Evolutionary conservation across 2,329 filamentous ascomycete genomes (phyloP).

Genomic region (Xylogone sp.): DNA sequence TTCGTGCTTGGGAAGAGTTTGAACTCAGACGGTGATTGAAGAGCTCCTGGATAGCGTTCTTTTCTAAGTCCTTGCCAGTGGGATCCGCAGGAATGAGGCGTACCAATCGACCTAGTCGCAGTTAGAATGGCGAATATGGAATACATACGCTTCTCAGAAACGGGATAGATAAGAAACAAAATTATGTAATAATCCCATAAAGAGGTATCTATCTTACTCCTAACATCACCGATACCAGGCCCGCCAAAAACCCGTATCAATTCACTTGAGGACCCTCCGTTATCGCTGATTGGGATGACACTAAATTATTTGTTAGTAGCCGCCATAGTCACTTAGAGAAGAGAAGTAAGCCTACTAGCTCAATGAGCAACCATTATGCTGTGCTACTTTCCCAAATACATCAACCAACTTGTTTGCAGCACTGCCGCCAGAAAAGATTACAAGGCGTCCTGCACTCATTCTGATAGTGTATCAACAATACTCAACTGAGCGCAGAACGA

Average conservation of each 20-base stretch:
- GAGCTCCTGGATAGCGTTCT: slow-evolving; percentile 71
- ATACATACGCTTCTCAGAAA: no score
- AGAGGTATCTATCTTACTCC: slow-evolving; percentile 47
- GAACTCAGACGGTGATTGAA: slow-evolving; percentile 83
- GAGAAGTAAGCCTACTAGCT: slow-evolving; percentile 31
- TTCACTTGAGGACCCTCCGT: slow-evolving; percentile 91
- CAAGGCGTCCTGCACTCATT: slow-evolving; percentile 37
- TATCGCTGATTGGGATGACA: slow-evolving; percentile 93
- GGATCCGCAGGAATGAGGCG: slow-evolving; percentile 74
- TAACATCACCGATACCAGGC: slow-evolving; percentile 76
- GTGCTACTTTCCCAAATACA: slow-evolving; percentile 64
- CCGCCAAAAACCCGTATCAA: slow-evolving; percentile 92
- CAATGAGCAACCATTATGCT: slow-evolving; percentile 25
- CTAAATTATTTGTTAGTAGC: slow-evolving; percentile 10
- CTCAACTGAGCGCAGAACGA: neutral
- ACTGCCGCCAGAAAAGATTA: slow-evolving; percentile 87
- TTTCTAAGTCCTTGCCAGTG: slow-evolving; percentile 50
- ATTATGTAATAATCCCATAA: neutral
- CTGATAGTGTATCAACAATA: neutral
- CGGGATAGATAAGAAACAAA: no score
- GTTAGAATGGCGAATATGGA: no score
- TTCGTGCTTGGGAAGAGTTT: slow-evolving; percentile 55
- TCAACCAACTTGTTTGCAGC: slow-evolving; percentile 94
- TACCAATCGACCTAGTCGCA: slow-evolving; percentile 69
- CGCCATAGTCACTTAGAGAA: neutral